Evolutionary conservation across 129 eudicot genomes (phyloP).

Genomic region (Centella asiatica): DNA sequence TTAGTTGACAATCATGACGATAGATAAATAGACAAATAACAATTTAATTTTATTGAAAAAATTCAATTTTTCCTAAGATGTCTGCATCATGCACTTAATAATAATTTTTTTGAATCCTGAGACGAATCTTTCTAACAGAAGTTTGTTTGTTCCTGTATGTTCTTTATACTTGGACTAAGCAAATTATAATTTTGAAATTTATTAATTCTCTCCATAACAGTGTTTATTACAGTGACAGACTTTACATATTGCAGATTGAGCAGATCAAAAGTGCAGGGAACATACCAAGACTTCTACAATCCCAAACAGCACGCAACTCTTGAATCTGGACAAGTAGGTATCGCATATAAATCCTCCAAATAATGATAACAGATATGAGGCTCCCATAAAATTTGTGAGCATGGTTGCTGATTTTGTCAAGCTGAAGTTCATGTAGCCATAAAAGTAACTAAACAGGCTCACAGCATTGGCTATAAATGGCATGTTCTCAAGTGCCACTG

Average conservation of each 20-base stretch:
- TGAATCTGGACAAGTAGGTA: slow-evolving; percentile 78
- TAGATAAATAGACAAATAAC: too few species aligned
- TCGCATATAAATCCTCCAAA: slow-evolving; percentile 76
- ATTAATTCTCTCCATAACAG: too few species aligned
- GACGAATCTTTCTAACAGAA: not conserved
- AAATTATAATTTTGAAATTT: too few species aligned
- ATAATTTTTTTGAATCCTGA: not conserved
- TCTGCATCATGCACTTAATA: not conserved
- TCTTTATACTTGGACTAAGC: too few species aligned
- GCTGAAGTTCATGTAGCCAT: slow-evolving; percentile 74
- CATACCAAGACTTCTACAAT: slow-evolving; percentile 58
- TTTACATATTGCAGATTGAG: not conserved
- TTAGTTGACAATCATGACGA: not conserved
- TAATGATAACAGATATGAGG: slow-evolving; percentile 53
- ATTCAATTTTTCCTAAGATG: not conserved
- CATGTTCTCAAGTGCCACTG: slow-evolving; percentile 59
- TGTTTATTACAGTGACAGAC: too few species aligned
- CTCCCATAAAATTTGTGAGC: slow-evolving; percentile 66
- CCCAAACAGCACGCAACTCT: slow-evolving; percentile 48
- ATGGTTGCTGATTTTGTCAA: slow-evolving; percentile 70
- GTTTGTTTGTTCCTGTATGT: not conserved
- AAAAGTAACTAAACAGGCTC: slow-evolving; percentile 65
- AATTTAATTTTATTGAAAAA: too few species aligned
- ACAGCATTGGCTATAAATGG: slow-evolving; percentile 50
- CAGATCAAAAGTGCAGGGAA: not conserved